Base-by-base conservation (phyloP, 176 grass and related monocot genomes). In the Eremochloa ophiuroides region DNA sequence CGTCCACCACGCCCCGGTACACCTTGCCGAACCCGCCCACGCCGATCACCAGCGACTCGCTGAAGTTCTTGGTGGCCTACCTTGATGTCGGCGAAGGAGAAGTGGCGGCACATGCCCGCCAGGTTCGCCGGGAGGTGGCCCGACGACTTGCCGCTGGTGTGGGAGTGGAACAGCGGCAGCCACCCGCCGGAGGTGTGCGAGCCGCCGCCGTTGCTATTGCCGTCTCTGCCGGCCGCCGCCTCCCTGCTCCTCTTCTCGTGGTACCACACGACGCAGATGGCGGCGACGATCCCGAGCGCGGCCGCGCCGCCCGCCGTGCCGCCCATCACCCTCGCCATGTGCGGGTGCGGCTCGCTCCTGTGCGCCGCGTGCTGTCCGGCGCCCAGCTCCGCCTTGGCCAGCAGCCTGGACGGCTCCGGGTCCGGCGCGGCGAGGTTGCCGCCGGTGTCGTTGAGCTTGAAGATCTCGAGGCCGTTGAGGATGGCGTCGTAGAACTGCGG, bases 1-100 rank as follows among this genome's bases (percentile, higher is more conserved):
- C 83, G 30, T 93, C 93, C 42, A 97, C 76, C 5, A 93, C 77
- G 76, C 88, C 93, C 4, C 83, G 87, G 83, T 93, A 97, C 73
- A 97, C 93, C 37, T 91, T 89, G 16, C 93, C 93, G 83, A 97
- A 97, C 10, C 93, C 93, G 67, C 93, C 93, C 5, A 97, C 88
- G 84, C 93, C 93, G 76, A 97, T 93, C 12, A 89, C 90, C 39
- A 93, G 88, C 39, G 86, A 76, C 39, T 89, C 88, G 85, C 85
- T 87, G 59, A 93, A 97, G 86, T 74, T 93, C 80, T 91, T 87
- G 16, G 91, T 97, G 26, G 83, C 91, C 8, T n/a, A 85, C 62
- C 77, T 93, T 97, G 79, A 97, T 97, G 12, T 97, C 94, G 1
- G 88, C 35, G 85, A 97, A 66, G 1, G 94, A 97, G 90, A 97